Base-by-base conservation (phyloP, 495 filamentous ascomycete species). In the Penicillium parvum region DNA sequence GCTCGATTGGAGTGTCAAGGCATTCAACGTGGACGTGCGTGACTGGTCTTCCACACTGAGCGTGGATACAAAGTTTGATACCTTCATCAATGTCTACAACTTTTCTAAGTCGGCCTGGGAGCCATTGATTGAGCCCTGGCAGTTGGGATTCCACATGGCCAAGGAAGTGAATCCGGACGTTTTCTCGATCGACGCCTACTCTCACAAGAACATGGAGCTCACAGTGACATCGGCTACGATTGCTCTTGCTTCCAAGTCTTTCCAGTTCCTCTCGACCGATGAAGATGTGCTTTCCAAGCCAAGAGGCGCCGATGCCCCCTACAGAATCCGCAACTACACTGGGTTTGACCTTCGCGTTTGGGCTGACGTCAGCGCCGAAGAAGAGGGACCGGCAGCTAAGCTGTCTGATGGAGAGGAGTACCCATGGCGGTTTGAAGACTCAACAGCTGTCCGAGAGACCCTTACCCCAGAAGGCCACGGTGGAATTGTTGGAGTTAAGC, bases 101-200 rank as follows among this genome's bases (percentile, higher is more conserved):
- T 98, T 98, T 65, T 90, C 92, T 15, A 97, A 98, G 62, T 97
- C 94, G 1, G 86, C 89, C 7, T 98, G 92, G 92, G 92, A 97
- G 62, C 92, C 92, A 7, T 69, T 98, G 22, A 84, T 97, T 18
- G 92, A 98, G 61, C 92, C 94, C 22, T 98, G 92, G 92, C 83
- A 92, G 46, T 69, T 97, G 15, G 91, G 90, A 19, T 83, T 97
- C 53, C 88, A 92, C 40, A 77, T 97, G 67, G 83, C 88, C 8
- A 88, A 82, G 55, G 84, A 91, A 32, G 69, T 79, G 32, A 76
- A 80, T 46, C 85, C 82, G 1, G 86, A 94, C 30, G 73, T 80
- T 32, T 70, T 96, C 46, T 85, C 87, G 0, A 72, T 97, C 27
- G 90, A 97, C 43, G 66, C 94, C 1, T 85, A 84, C 23, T 97